phyloP scores from a whole-genome alignment of 73 alveolate genomes.

The Uronychia setigera region DNA sequence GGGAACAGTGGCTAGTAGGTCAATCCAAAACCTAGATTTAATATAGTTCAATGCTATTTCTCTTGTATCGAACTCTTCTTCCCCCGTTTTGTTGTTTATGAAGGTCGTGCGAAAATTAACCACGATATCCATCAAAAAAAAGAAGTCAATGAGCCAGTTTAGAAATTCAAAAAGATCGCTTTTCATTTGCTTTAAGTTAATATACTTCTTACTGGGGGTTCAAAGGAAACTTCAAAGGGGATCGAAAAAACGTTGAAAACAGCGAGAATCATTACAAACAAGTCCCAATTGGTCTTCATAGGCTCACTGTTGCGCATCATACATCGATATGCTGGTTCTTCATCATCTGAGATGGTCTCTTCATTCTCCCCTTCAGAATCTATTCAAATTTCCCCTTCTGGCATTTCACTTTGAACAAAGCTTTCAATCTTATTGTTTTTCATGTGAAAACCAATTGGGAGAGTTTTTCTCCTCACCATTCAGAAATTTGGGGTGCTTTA shows the following conservation, averaged over 20 bases:
- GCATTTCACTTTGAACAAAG: too few relatives aligned
- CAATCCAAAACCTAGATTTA: slow-evolving; percentile 21
- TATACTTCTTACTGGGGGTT: background rate
- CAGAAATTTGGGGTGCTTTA: too few relatives aligned
- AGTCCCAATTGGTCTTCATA: slow-evolving; percentile 20
- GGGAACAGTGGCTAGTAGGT: slow-evolving; percentile 33
- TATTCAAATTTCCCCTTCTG: too few relatives aligned
- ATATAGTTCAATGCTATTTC: slow-evolving; percentile 20
- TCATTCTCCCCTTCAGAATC: too few relatives aligned
- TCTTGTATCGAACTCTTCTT: slow-evolving; percentile 19
- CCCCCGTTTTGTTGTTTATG: slow-evolving; percentile 33
- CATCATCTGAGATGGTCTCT: too few relatives aligned
- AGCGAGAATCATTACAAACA: slow-evolving; percentile 25
- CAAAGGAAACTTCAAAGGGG: slow-evolving; percentile 31
- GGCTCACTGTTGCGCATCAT: background rate
- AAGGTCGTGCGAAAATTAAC: slow-evolving; percentile 52
- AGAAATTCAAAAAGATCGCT: background rate
- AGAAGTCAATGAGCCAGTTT: slow-evolving; percentile 7
- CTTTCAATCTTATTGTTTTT: too few relatives aligned
- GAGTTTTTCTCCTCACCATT: too few relatives aligned
- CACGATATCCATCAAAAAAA: slow-evolving; percentile 30
- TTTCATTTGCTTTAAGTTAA: background rate
- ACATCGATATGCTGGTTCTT: too few relatives aligned
- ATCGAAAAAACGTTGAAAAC: background rate
- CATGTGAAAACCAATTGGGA: too few relatives aligned